These are phyloP conservation scores for Geotrichum fermentans DNA, from an alignment of 1,139 yeast species.

Conservation along the genomic window DNA sequence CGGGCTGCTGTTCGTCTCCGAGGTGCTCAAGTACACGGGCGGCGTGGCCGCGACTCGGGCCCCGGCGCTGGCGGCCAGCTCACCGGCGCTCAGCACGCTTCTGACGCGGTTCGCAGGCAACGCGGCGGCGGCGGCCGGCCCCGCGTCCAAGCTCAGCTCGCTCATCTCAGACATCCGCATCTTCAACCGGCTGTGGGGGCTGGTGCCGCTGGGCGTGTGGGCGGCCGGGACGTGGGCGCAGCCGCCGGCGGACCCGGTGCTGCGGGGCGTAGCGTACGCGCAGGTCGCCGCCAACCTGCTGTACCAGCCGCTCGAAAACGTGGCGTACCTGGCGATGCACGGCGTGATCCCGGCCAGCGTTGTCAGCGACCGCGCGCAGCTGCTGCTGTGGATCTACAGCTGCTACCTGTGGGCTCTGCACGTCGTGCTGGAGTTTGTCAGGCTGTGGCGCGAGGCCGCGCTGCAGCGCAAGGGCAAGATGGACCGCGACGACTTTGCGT, in stretches of 20 bases:
- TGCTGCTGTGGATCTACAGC: conserved; percentile 39
- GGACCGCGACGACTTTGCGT: conserved; percentile 15
- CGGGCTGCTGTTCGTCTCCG: conserved; percentile 29
- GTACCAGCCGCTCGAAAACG: conserved; percentile 42
- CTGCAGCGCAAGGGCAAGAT: conserved; percentile 7
- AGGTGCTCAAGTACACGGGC: conserved; percentile 22
- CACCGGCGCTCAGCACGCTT: neutral
- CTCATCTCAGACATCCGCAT: conserved; percentile 40
- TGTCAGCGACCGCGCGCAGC: conserved; percentile 27
- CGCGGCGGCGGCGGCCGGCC: conserved; percentile 21
- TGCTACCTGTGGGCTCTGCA: conserved; percentile 43
- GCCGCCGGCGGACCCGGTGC: conserved; percentile 29
- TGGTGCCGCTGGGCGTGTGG: conserved; percentile 39
- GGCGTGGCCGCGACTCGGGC: neutral
- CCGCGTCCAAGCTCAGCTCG: conserved; percentile 31
- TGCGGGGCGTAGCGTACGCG: conserved; percentile 32
- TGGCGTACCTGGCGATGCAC: conserved; percentile 41
- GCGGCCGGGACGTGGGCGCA: conserved; percentile 30
- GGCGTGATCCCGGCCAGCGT: conserved; percentile 34
- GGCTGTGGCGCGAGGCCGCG: conserved; percentile 24
- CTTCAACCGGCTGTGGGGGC: conserved; percentile 39
- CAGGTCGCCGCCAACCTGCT: conserved; percentile 38
- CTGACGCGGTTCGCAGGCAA: neutral
- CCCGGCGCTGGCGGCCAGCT: conserved; percentile 7
- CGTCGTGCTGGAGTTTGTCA: conserved; percentile 37